Base-by-base conservation (phyloP, 495 filamentous ascomycete genomes). In the Rhizodiscina lignyota region DNA sequence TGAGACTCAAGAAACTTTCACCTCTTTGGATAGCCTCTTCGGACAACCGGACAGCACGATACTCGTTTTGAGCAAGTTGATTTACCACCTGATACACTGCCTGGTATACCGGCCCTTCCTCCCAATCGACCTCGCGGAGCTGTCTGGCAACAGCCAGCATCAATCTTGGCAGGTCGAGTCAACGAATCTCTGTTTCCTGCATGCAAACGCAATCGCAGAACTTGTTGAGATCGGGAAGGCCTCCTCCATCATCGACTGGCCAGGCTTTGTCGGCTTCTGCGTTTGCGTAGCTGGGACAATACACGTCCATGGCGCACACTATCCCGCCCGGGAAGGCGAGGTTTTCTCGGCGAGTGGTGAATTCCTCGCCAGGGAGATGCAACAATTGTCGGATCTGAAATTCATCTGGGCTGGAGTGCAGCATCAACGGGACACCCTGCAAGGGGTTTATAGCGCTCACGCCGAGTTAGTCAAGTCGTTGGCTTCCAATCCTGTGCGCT, bases 101-200 rank as follows among this genome's bases (percentile, higher is more conserved):
- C 61, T 91, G 16, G 72, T 91, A 13, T 91, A 86, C 50, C 70
- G 83, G 10, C 81, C 81, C 0, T 91, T 87, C 48, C 62, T 91
- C 11, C 82, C 83, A 1, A 78, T 91, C 27, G 79, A 86, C 55
- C 62, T 87, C 5, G 67, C 75, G 16, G 81, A 87, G 43, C 63
- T 87, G 5, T 67, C 78, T 23, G 79, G 78, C 15, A 74, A 71
- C 0, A 78, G 80, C 0, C 82, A 87, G 47, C 80, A 91, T 42
- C 81, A 86, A 49, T 83, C 79, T 22, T 91, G 83, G 83, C 82
- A 87, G 52, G 86, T 86, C 34, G 80, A 84, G 45, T 78, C 81
- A 0, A 86, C 81, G 1, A 83, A 85, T 39, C 66, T 85, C 34
- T 87, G 82, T 52, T 86, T 91, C 52, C 63, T 80, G 12, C 83